A percentile compares a stretch with the other conserved stretches of the same genome.
These are phyloP conservation scores for Syzygium grande DNA, from an alignment of 345 rosid species.

Conservation along the genomic window DNA sequence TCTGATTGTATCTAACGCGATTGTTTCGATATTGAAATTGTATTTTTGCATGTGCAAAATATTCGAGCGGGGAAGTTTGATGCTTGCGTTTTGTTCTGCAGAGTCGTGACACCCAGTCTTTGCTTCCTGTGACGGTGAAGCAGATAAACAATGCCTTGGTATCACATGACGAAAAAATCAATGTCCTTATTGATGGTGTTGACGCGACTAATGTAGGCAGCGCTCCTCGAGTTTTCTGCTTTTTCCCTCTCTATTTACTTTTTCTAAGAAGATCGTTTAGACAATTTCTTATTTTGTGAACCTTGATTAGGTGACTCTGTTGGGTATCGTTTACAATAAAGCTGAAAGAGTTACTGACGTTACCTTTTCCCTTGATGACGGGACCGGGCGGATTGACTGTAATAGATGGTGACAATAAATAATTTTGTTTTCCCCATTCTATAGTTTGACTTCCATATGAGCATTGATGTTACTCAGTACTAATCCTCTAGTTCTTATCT, in stretches of 20 bases:
- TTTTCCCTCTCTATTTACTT: background rate
- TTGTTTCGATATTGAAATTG: background rate
- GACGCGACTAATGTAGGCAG: conserved; percentile 44
- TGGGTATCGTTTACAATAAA: conserved; percentile 60
- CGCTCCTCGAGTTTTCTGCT: background rate
- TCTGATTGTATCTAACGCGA: background rate
- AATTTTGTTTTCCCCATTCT: background rate
- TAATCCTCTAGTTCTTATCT: background rate
- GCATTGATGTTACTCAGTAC: background rate
- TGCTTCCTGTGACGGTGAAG: conserved; percentile 67
- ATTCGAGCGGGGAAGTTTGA: background rate
- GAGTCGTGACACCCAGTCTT: conserved; percentile 48
- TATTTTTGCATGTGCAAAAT: background rate
- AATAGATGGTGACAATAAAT: conserved; percentile 49
- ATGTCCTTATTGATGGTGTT: conserved; percentile 47
- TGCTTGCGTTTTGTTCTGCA: conserved; percentile 1
- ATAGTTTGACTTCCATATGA: background rate
- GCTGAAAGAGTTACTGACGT: conserved; percentile 71
- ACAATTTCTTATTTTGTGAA: background rate
- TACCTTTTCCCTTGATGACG: conserved; percentile 65
- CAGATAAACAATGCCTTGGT: conserved; percentile 33
- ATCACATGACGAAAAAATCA: conserved; percentile 37
- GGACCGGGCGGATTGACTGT: conserved; percentile 82
- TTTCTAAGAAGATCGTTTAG: background rate
- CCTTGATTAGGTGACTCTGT: conserved; percentile 40